Evolutionary conservation across 768 basidiomycete species (phyloP).

Genomic region (Psilocybe cubensis): DNA sequence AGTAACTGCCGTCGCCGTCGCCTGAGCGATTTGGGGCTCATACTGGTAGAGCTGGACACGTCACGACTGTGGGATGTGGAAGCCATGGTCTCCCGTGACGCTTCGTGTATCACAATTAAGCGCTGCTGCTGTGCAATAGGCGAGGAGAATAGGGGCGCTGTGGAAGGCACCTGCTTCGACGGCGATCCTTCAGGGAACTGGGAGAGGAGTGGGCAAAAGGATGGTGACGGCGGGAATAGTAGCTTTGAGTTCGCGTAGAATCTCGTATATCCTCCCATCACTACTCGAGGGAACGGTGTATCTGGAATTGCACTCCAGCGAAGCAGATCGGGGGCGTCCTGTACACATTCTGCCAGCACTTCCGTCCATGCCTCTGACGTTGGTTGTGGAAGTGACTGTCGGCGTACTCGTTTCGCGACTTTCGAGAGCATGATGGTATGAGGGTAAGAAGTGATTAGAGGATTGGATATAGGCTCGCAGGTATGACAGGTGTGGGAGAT

Average conservation of each 20-base stretch:
- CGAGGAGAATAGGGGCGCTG: conserved; percentile 22
- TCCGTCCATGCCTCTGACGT: conserved; percentile 4
- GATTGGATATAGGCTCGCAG: conserved; percentile 8
- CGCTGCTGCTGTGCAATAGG: conserved; percentile 13
- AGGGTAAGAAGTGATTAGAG: conserved; percentile 14
- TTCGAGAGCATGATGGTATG: conserved; percentile 33
- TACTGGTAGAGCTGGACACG: conserved; percentile 12
- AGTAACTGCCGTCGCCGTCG: conserved; percentile 32
- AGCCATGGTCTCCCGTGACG: conserved; percentile 24
- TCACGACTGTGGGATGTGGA: conserved; percentile 12
- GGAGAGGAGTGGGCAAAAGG: conserved; percentile 21
- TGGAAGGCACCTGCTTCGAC: conserved; percentile 18
- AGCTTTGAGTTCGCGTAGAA: conserved; percentile 33
- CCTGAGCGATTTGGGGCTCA: conserved; percentile 27
- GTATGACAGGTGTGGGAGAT: conserved; percentile 26
- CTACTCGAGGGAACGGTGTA: conserved; percentile 42
- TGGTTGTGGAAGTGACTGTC: conserved; percentile 14
- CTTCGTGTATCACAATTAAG: conserved; percentile 28
- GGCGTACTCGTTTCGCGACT: conserved; percentile 25
- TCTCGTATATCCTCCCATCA: conserved; percentile 43
- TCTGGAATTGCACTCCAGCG: conserved; percentile 38
- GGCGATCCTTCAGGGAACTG: conserved; percentile 21
- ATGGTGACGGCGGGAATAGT: conserved; percentile 17
- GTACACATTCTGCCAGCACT: conserved; percentile 11
- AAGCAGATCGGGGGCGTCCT: conserved; percentile 36